A percentile compares a stretch with the other conserved stretches of the same genome.
Evolutionary conservation across 306 rosid species (phyloP).

Genomic region (Leucaena leucocephala): DNA sequence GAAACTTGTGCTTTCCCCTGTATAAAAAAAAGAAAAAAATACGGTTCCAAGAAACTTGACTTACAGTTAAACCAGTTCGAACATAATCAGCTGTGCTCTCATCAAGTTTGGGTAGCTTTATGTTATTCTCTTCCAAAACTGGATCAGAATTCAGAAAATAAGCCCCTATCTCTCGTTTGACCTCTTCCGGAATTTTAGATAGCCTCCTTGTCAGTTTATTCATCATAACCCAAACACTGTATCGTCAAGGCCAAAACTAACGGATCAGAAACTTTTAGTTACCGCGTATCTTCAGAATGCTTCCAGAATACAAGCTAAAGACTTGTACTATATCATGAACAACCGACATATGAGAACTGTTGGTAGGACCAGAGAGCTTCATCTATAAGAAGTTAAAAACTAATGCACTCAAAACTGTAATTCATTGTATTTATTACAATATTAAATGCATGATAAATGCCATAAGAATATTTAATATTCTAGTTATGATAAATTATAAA

Average conservation of each 20-base stretch:
- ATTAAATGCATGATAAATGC: constrained; percentile 17
- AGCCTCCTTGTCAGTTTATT: constrained; percentile 86
- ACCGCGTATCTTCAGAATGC: constrained; percentile 4
- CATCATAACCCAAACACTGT: constrained; percentile 99
- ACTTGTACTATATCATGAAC: constrained; percentile 2
- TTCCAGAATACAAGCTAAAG: not conserved
- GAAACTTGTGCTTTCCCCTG: not conserved
- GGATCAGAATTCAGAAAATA: constrained; percentile 69
- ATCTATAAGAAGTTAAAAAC: not conserved
- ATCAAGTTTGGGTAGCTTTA: constrained; percentile 74
- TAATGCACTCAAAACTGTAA: not conserved
- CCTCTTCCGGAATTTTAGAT: constrained; percentile 91
- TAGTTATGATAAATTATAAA: not conserved
- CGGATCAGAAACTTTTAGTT: constrained; percentile 13
- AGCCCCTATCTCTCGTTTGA: constrained; percentile 74
- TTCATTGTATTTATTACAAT: not conserved
- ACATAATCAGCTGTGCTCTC: constrained; percentile 65
- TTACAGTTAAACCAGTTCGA: constrained; percentile 71
- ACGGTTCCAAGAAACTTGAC: constrained; percentile 24
- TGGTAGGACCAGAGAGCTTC: constrained; percentile 8
- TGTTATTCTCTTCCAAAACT: constrained; percentile 77
- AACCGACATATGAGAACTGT: not conserved
- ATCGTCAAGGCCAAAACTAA: constrained; percentile 42
- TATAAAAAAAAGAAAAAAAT: not conserved
- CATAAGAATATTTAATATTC: constrained; percentile 19